Conservation (phyloP, 768 basidiomycete species). For the Paxillus ammoniavirescens region DNA sequence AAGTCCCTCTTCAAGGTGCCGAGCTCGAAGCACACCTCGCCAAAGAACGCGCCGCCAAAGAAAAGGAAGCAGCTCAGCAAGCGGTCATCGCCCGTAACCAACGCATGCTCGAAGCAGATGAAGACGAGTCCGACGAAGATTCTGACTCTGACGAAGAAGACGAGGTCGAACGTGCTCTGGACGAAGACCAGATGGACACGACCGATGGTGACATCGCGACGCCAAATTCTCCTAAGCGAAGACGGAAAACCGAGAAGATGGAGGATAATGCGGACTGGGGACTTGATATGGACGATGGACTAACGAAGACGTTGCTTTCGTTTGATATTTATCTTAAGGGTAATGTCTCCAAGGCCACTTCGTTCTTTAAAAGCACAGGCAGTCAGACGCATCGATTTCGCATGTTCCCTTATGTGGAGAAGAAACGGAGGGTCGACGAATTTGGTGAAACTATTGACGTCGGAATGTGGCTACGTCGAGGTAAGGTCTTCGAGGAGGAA, state of each 20-base stretch:
- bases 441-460: conserved; percentile 96
- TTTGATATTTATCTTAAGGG: conserved; percentile 98
- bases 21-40: conserved; percentile 82
- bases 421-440: conserved; percentile 87
- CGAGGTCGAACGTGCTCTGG: conserved; percentile 49
- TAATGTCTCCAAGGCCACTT: conserved; percentile 83
- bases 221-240: conserved; percentile 19
- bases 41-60: conserved; percentile 72
- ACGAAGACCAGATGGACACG: conserved; percentile 48
- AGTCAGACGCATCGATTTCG: conserved; percentile 78
- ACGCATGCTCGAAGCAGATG: conserved; percentile 91
- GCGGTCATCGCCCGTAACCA: conserved; percentile 81
- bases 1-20: conserved; percentile 83
- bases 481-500: conserved; percentile 88
- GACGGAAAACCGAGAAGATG: conserved; percentile 47
- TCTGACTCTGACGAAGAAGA: conserved; percentile 70
- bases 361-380: conserved; percentile 81
- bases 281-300: conserved; percentile 72
- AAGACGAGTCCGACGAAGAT: conserved; percentile 75
- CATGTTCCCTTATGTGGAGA: conserved; percentile 97
- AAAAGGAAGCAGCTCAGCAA: conserved; percentile 84
- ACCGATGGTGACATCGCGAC: conserved; percentile 32
- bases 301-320: conserved; percentile 72
- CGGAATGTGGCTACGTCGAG: conserved; percentile 92
- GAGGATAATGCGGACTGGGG: conserved; percentile 64